Percentiles rank a stretch among this genome's conserved stretches.
Conservation (phyloP, 768 basidiomycete genomes). For the Pulveroboletus sp. region DNA sequence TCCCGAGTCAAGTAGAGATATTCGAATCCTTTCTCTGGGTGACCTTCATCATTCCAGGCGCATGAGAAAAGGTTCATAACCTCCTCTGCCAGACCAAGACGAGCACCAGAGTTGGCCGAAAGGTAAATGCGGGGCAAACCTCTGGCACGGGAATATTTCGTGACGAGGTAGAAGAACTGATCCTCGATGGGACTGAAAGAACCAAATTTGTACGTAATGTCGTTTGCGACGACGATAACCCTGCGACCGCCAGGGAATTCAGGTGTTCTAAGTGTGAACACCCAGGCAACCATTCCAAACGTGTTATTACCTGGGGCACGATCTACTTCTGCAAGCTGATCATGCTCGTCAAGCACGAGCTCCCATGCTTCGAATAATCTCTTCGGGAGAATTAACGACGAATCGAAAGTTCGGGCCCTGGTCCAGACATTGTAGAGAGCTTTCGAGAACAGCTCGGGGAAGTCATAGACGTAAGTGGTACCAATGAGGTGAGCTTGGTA, state of each 20-base stretch:
- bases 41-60: constrained; percentile 77
- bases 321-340: constrained; percentile 84
- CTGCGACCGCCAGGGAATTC: constrained; percentile 88
- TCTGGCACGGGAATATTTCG: constrained; percentile 82
- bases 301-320: constrained; percentile 91
- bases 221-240: constrained; percentile 90
- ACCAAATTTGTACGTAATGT: constrained; percentile 98
- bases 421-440: constrained; percentile 92
- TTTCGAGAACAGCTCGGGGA: constrained; percentile 98
- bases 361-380: constrained; percentile 79
- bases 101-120: constrained; percentile 97
- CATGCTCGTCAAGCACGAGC: constrained; percentile 90
- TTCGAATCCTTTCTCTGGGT: constrained; percentile 92
- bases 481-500: constrained; percentile 98
- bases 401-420: constrained; percentile 57
- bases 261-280: constrained; percentile 87
- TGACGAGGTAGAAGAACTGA: constrained; percentile 93
- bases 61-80: constrained; percentile 80
- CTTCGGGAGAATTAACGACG: constrained; percentile 70
- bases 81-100: constrained; percentile 94
- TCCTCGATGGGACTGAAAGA: constrained; percentile 96
- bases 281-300: constrained; percentile 98
- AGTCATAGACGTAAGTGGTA: constrained; percentile 98
- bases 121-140: constrained; percentile 96
- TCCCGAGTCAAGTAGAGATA: constrained; percentile 96